Base-by-base conservation (phyloP, 208 protist genomes). In the Acanthamoeba quina region DNA sequence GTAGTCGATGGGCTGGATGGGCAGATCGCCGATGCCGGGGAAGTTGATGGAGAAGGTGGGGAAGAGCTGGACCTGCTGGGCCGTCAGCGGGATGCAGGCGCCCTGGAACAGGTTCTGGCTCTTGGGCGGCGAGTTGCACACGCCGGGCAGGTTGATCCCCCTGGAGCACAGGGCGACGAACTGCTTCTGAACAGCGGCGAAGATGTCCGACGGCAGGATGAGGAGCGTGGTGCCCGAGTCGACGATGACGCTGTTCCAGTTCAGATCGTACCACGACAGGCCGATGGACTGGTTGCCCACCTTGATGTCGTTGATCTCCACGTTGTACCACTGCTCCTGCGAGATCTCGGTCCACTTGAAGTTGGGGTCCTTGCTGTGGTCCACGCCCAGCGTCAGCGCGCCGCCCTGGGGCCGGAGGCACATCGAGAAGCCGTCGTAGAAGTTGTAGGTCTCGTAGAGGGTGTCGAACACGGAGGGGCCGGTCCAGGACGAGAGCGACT, bases 231-330 rank as follows among this genome's bases (percentile, higher is more conserved):
- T 88, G 26, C 80, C 80, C n/a, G 80, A 66, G 80, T 88, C 80
- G 49, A 88, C 54, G 80, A 88, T 88, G 80, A 88, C 80, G 72
- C 72, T 41, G 41, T 82, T 54, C 41, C 41, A 82, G 72, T 82
- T 82, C 37, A 82, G 72, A 37, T 17, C 19, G 72, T 82, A 82
- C 72, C 72, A 82, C 72, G 72, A 82, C 17, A 34, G 29, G n/a
- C 72, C 72, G 44, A 82, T 82, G 1, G 72, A 82, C 72, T 82
- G 34, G 44, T 82, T 82, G 34, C 72, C 72, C 24, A 82, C 44
- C 72, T 82, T 82, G 24, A 82, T 82, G 44, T 82, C 72, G 41
- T 82, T 82, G 44, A 82, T 82, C 72, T 82, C 72, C 72, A 82
- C 72, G 72, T 54, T 54, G 72, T 82, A 82, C 72, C 72, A 82